Conservation (phyloP, 257 asterid species). For the Solanum clarkiae region DNA sequence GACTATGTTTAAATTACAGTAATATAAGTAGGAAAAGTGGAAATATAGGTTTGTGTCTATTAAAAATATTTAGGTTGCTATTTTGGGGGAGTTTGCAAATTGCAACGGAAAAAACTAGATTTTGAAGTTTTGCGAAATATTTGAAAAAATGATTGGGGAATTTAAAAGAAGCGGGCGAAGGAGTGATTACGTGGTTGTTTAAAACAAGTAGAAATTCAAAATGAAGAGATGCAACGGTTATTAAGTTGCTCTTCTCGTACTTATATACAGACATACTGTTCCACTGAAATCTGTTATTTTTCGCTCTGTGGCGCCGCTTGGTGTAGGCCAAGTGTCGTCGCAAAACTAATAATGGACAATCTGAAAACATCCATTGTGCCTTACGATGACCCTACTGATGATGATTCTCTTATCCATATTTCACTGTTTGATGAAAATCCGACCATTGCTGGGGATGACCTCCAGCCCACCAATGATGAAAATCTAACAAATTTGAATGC, state of each 20-base stretch:
- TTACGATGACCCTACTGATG: slow-evolving; percentile 2
- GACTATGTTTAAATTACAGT: too few species aligned
- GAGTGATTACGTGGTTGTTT: not conserved
- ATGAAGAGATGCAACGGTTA: slow-evolving; percentile 15
- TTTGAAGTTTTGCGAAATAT: not conserved
- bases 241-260: slow-evolving; percentile 13
- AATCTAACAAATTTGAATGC: not conserved
- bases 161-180: not conserved
- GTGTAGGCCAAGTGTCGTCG: not conserved
- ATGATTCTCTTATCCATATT: not conserved
- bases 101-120: not conserved
- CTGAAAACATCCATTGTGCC: slow-evolving; percentile 1
- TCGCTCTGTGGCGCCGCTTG: slow-evolving; percentile 13
- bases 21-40: too few species aligned
- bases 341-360: slow-evolving; percentile 19
- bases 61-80: not conserved
- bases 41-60: not conserved
- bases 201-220: not conserved
- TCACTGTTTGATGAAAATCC: not conserved
- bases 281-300: not conserved
- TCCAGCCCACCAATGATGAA: not conserved
- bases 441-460: not conserved
- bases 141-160: not conserved
- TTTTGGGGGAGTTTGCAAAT: not conserved
- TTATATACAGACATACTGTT: not conserved